Evolutionary conservation across 441 rosid genomes (phyloP), one percentile per base, ranked within the genome.

Genomic region (Populus hybrid): DNA sequence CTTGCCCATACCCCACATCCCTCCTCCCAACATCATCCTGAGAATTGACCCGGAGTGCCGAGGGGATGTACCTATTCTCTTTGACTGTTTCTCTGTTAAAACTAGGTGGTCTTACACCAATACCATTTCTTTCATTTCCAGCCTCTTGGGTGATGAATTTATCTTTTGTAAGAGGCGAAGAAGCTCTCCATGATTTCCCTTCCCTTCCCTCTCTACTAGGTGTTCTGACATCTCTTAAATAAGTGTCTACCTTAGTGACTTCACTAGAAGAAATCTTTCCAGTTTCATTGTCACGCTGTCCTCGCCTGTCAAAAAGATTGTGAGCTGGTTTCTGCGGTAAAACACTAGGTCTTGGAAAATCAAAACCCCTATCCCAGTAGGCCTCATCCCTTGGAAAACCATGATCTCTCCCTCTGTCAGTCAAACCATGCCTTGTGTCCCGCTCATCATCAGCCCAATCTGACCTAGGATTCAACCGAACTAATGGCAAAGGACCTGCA

Each of bases 401-500:
- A 79, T 83, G 79, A 77, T 90, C 97, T 72, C 90, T 95, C 77
- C 88, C 90, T 38, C 88, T 76, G 59, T 90, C 91, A 59, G 81
- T 75, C 81, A 92, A 86, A 71, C 90, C 89, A 79, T 82, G 91
- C 80, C 98, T 86, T 38, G 96, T 94, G 78, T 96, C 99, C 81
- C 98, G 98, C 83, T 96, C 99, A 85, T 96, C 99, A 87, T 96
- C 99, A 76, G 95, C 97, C 98, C 99, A 95, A 82, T 95, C 99
- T 78, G 97, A 95, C 74, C 99, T 89, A 33, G 97, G 97, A 45
- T 88, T 84, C 92, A 94, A 81, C 69, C 87, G 87, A 83, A 94
- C 92, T 76, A 92, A 82, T 1, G 97, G 97, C 66, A 95, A 79
- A 53, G 95, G 97, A 65, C 90, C 97, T 2, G 90, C 79, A 80